Evolutionary conservation across 108 stramenopile species (phyloP), one percentile per base, ranked within the genome.

Genomic region (Conticribra weissflogii): DNA sequence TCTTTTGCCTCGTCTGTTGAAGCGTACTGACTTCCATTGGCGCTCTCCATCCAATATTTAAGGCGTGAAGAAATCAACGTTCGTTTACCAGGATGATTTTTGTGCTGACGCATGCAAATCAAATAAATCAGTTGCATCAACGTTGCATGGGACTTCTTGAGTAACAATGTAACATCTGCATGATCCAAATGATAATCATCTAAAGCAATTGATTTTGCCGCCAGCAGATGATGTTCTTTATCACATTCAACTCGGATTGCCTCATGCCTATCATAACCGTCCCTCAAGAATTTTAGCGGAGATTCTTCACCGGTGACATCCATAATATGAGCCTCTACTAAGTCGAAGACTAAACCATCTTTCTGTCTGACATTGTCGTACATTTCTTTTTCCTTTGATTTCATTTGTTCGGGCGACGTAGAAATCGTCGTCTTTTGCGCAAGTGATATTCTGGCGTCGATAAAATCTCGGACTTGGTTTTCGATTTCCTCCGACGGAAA

Each of bases 101-200:
- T 27, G 54, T 33, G 71, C 46, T 61, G 69, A 25, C 69, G 63
- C 50, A 70, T 53, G 45, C 69, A 78, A 7, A 78, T 64, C 8
- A 65, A 31, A 23, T 65, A 25, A 27, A 78, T 58, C 77, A 64
- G 66, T 58, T 78, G 69, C 68, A 71, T 66, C 14, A 27, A 17
- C 8, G 71, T 63, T n/a, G 24, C 9, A 3, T 21, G 47, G 2
- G 77, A 78, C 27, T 62, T 65, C 17, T 66, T 41, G 22, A 78
- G 33, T 27, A 60, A 17, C 33, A 46, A 52, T 21, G 31, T 3
- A 34, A 47, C 33, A 31, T 55, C 33, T 22, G 62, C 51, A 18
- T 53, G 61, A 28, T 47, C 25, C 14, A 28, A 58, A 19, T 30
- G 23, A 52, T 47, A 66, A 24, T 61, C 60, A 53, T 66, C 51